These are phyloP conservation scores for Pisolithus tinctorius DNA, from an alignment of 768 basidiomycete species.

Conservation along the genomic window DNA sequence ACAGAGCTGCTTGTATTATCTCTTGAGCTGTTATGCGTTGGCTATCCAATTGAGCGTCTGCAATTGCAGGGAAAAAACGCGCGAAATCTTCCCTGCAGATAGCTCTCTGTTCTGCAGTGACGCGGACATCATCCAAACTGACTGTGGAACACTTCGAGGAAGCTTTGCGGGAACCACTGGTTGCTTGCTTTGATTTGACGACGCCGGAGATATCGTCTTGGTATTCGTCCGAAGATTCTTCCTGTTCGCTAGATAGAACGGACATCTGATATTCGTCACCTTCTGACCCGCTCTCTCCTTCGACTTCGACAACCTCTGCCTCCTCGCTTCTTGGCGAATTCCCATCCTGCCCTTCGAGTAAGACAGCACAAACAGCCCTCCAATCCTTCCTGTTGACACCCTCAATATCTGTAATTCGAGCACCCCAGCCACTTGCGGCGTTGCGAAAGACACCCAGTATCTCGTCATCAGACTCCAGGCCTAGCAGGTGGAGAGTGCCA, in stretches of 20 bases:
- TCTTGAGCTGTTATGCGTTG: conserved; percentile 64
- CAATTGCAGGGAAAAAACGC: conserved; percentile 63
- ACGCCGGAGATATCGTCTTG: conserved; percentile 10
- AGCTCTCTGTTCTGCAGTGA: conserved; percentile 48
- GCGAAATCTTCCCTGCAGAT: conserved; percentile 55
- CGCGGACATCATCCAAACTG: conserved; percentile 7
- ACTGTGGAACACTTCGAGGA: conserved; percentile 1
- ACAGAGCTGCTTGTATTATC: conserved; percentile 48
- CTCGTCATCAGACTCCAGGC: conserved; percentile 67
- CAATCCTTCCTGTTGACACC: conserved; percentile 63
- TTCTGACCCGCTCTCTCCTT: conserved; percentile 23
- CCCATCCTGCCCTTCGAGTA: conserved; percentile 42
- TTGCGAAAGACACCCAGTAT: conserved; percentile 67
- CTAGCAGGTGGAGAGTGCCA: conserved; percentile 52
- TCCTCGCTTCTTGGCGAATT: conserved; percentile 10
- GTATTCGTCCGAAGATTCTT: conserved; percentile 26
- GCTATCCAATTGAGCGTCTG: conserved; percentile 37
- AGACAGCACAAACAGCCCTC: conserved; percentile 72
- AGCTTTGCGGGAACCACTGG: conserved; percentile 2
- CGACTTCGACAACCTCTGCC: conserved; percentile 16
- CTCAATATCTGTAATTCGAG: conserved; percentile 23
- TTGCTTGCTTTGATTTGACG: conserved; percentile 6
- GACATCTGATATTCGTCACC: conserved; percentile 22
- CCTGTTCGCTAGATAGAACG: conserved; percentile 18
- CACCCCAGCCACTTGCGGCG: conserved; percentile 68